Evolutionary conservation across 2,329 filamentous ascomycete species (phyloP).

Genomic region (Colletotrichum simmondsii): DNA sequence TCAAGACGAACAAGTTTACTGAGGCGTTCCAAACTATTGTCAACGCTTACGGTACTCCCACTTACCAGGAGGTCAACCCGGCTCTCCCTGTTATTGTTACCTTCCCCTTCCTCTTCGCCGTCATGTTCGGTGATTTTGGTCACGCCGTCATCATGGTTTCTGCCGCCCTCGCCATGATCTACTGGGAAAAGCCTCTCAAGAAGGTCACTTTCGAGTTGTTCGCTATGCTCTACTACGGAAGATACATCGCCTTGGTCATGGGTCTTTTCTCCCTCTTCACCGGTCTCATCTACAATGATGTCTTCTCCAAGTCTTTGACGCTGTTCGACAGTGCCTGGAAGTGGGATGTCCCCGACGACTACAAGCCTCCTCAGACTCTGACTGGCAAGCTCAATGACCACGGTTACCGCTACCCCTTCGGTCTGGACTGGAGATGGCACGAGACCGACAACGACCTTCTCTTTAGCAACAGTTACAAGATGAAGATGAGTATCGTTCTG

Average conservation of each 20-base stretch:
- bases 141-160: slow-evolving; percentile 91
- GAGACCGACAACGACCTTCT: slow-evolving; percentile 93
- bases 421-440: slow-evolving; percentile 96
- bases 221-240: slow-evolving; percentile 98
- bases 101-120: slow-evolving; percentile 98
- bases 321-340: slow-evolving; percentile 92
- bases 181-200: slow-evolving; percentile 92
- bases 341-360: slow-evolving; percentile 75
- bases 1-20: slow-evolving; percentile 99
- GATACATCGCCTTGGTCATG: slow-evolving; percentile 99
- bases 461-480: slow-evolving; percentile 99
- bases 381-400: slow-evolving; percentile 72
- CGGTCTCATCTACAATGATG: slow-evolving; percentile 96
- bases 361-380: slow-evolving; percentile 71
- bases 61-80: slow-evolving; percentile 97
- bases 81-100: slow-evolving; percentile 95
- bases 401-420: slow-evolving; percentile 92
- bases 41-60: slow-evolving; percentile 96
- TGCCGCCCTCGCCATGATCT: slow-evolving; percentile 91
- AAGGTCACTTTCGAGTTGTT: slow-evolving; percentile 95
- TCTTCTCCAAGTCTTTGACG: slow-evolving; percentile 93
- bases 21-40: slow-evolving; percentile 99
- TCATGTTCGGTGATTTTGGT: slow-evolving; percentile 99
- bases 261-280: slow-evolving; percentile 97
- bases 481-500: slow-evolving; percentile 98